Evolutionary conservation across 306 rosid genomes (phyloP), one percentile per base, ranked within the genome.

Genomic region (Vigna radiata): DNA sequence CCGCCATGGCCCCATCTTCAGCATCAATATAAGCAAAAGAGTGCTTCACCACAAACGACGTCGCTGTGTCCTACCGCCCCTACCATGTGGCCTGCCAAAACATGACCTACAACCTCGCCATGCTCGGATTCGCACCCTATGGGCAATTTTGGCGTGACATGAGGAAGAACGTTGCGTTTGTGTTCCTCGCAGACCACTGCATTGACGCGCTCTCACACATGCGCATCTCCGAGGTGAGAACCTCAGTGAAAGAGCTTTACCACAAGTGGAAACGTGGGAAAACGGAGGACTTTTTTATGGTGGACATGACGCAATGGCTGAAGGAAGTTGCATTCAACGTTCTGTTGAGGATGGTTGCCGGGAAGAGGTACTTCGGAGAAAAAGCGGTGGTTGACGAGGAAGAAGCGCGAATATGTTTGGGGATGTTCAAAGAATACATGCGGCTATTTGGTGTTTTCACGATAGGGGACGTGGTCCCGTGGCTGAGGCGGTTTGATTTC

Each of bases 71-170:
- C 0, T 64, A 64, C 29, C 73, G 80, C 1, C 73, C 80, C 31
- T 16, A 76, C 54, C 55, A 37, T 1, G 54, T 76, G 0, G 73
- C 65, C 2, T 1, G 4, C 3, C 15, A 65, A 10, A 39, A 49
- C 44, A 76, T 76, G 80, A 65, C 73, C 17, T 76, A 76, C 37
- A 9, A 76, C 10, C 2, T 19, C 11, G 80, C 66, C 7, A 65
- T 76, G 80, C 9, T 76, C 0, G 73, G 80, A 2, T 48, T 75
- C 9, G 73, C 80, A 1, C 80, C 80, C 4, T 76, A 76, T 2
- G 73, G 80, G 11, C 19, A 64, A 0, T 76, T 8, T 4, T 76
- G 80, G 80, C 80, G 65, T 1, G 80, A 76, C 44, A 76, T 76
- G 64, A 33, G 80, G 2, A 49, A 50, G 10, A 8, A 36, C 0